Evolutionary conservation across 331 rosid species (phyloP).

Genomic region (Malus hybrid): DNA sequence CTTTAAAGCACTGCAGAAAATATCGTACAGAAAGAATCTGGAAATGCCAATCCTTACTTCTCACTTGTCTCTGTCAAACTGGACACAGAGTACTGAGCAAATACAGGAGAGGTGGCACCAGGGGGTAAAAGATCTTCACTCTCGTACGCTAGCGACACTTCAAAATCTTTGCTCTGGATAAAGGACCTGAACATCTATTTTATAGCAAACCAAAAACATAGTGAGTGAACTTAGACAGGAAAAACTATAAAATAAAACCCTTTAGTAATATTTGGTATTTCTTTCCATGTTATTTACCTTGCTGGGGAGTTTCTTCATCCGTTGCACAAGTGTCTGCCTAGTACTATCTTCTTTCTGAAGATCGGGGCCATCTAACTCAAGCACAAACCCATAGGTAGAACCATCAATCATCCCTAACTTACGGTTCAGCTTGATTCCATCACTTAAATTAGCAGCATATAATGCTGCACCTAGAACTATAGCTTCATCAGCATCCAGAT

Average conservation of each 20-base stretch:
- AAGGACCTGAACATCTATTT: conserved; percentile 77
- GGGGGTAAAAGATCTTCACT: conserved; percentile 70
- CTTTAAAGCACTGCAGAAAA: conserved; percentile 12
- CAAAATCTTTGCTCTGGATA: conserved; percentile 78
- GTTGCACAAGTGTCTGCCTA: conserved; percentile 70
- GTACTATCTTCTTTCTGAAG: conserved; percentile 66
- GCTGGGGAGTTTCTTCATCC: conserved; percentile 89
- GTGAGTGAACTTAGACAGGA: conserved; percentile 15
- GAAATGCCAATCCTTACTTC: conserved; percentile 55
- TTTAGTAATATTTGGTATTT: conserved; percentile 1
- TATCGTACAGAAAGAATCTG: conserved; percentile 1
- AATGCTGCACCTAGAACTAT: conserved; percentile 85
- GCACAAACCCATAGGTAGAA: conserved; percentile 72
- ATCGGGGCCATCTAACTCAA: conserved; percentile 72
- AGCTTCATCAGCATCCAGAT: conserved; percentile 99
- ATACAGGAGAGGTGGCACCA: conserved; percentile 55
- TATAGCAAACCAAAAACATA: conserved; percentile 15
- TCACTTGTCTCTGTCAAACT: conserved; percentile 75
- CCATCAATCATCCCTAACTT: conserved; percentile 98
- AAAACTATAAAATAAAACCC: conserved; percentile 3
- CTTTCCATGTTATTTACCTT: conserved; percentile 46
- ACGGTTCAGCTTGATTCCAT: conserved; percentile 96
- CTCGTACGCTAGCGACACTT: conserved; percentile 81
- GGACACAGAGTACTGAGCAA: conserved; percentile 66
- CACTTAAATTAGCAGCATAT: conserved; percentile 93